Evolutionary conservation across 495 filamentous ascomycete genomes (phyloP).

Genomic region (Paragyromitra xinjiangensis): DNA sequence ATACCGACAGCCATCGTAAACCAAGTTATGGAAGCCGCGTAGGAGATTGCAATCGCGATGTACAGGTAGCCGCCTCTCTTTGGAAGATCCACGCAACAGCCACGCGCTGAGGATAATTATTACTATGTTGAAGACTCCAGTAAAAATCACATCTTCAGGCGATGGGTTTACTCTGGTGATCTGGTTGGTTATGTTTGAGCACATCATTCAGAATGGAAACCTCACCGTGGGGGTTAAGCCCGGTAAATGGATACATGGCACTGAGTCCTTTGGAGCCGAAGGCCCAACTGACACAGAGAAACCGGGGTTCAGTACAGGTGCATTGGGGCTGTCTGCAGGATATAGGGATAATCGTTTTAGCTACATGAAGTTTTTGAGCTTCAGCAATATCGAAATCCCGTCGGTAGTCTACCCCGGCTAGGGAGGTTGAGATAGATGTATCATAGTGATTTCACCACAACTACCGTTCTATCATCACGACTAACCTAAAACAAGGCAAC

Average conservation of each 20-base stretch:
- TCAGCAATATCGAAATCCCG: background rate
- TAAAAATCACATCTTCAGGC: background rate
- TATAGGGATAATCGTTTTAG: background rate
- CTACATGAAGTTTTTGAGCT: background rate
- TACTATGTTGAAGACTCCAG: conserved; percentile 11
- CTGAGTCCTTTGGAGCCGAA: conserved; percentile 5
- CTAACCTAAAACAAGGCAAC: background rate
- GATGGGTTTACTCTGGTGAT: background rate
- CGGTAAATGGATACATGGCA: conserved; percentile 22
- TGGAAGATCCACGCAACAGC: background rate
- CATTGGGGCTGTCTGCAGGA: background rate
- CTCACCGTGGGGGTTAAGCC: conserved; percentile 1
- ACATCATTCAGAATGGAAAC: background rate
- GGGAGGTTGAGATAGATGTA: background rate
- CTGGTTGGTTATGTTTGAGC: background rate
- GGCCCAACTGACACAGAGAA: conserved; percentile 11
- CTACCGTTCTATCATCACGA: background rate
- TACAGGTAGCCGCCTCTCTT: conserved; percentile 62
- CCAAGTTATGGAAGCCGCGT: conserved; percentile 69
- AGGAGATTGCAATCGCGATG: conserved; percentile 68
- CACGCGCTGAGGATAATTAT: background rate
- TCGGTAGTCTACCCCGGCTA: background rate
- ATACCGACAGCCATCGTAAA: conserved; percentile 73
- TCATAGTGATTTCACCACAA: conserved; percentile 13
- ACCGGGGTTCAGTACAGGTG: conserved; percentile 21